Conservation (phyloP, 495 filamentous ascomycete species). For the Parathielavia hyrcaniae region DNA sequence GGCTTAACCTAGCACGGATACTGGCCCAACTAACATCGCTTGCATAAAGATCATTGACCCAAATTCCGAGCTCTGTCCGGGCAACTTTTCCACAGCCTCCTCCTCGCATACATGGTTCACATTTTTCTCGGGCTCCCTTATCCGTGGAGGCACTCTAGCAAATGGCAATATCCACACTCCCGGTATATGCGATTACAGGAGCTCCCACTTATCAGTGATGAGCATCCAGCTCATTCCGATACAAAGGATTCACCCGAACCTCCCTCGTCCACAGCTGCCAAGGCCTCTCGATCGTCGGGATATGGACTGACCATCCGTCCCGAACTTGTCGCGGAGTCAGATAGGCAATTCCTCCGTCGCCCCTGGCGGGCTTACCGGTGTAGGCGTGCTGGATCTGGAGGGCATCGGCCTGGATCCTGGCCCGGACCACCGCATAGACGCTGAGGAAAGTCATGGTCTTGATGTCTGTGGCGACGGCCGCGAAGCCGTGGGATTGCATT, state of each 20-base stretch:
- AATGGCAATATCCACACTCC: too few relatives aligned
- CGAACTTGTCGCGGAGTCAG: constrained; percentile 29
- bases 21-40: too few relatives aligned
- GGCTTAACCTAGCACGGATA: too few relatives aligned
- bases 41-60: too few relatives aligned
- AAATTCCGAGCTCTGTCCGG: too few relatives aligned
- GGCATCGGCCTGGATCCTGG: constrained; percentile 36
- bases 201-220: too few relatives aligned
- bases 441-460: constrained; percentile 39
- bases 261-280: constrained; percentile 44
- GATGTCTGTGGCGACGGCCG: constrained; percentile 33
- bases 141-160: too few relatives aligned
- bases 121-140: too few relatives aligned
- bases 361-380: constrained; percentile 13
- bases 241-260: constrained; percentile 27
- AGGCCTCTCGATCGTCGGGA: constrained; percentile 26
- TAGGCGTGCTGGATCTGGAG: constrained; percentile 12
- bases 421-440: constrained; percentile 45
- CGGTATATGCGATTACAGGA: too few relatives aligned
- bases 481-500: constrained; percentile 48
- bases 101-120: too few relatives aligned
- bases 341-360: constrained; percentile 19
- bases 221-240: constrained; percentile 7
- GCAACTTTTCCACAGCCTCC: too few relatives aligned
- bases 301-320: constrained; percentile 22